These are phyloP conservation scores for Scalesia atractyloides DNA, from an alignment of 129 eudicot species.

Conservation along the genomic window DNA sequence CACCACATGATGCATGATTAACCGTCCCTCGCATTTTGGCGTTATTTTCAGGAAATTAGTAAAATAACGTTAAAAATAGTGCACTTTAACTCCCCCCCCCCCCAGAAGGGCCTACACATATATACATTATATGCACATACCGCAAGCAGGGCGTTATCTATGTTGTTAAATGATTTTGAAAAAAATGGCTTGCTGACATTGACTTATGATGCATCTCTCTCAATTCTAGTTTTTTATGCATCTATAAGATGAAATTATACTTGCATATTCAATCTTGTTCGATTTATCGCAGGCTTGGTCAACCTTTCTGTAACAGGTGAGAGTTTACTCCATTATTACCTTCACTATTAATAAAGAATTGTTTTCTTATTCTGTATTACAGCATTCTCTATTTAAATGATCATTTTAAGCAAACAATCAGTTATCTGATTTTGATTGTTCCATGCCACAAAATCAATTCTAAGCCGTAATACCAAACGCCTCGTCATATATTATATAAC, in stretches of 20 bases:
- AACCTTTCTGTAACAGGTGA: conserved; percentile 81
- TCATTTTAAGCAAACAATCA: neutral
- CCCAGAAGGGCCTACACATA: no score
- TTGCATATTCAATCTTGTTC: conserved; percentile 14
- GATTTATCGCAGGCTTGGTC: conserved; percentile 67
- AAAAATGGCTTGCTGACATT: neutral
- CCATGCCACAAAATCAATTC: neutral
- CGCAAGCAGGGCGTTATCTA: no score
- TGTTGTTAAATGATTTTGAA: neutral
- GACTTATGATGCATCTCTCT: neutral
- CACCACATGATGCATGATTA: no score
- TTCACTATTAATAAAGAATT: no score
- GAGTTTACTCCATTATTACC: conserved; percentile 13
- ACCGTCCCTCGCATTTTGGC: no score
- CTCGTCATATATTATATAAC: neutral
- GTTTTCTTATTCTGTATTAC: no score
- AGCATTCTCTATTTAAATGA: no score
- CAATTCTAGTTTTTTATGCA: neutral
- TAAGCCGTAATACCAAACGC: neutral
- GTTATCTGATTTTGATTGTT: neutral
- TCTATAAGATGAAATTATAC: conserved; percentile 15
- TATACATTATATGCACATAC: no score
- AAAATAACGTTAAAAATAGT: no score
- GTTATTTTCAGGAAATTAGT: no score
- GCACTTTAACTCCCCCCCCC: no score